A percentile compares a stretch with the other conserved stretches of the same genome.
These are phyloP conservation scores for Phyllostachys edulis DNA, from an alignment of 176 grass and related monocot genomes.

Conservation along the genomic window DNA sequence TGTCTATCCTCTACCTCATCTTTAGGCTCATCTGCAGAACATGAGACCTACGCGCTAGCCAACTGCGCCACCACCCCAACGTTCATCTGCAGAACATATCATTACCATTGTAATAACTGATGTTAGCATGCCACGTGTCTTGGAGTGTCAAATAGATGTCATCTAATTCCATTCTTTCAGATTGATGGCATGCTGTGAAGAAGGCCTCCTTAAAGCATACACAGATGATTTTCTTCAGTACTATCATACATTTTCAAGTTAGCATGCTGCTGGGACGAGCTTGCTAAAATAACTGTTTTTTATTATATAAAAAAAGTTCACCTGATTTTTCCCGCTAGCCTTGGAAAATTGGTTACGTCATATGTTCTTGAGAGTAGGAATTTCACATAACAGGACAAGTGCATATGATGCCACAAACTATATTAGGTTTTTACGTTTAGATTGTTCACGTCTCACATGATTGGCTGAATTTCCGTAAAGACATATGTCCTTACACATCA, in stretches of 20 bases:
- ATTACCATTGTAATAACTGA: neutral
- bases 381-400: neutral
- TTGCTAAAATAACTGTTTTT: neutral
- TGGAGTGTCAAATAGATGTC: neutral
- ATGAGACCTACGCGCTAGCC: constrained; percentile 79
- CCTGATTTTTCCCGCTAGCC: neutral
- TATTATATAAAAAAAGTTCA: neutral
- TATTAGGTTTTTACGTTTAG: constrained; percentile 18
- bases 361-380: neutral
- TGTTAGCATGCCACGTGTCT: neutral
- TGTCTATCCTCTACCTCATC: neutral
- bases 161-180: neutral
- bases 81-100: no score
- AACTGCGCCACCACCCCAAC: constrained; percentile 77
- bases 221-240: neutral
- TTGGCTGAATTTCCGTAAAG: constrained; percentile 10
- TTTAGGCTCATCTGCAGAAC: neutral
- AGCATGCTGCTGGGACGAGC: neutral
- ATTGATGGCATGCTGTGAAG: neutral
- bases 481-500: neutral
- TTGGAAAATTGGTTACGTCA: neutral
- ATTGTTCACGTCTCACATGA: constrained; percentile 29
- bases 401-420: neutral
- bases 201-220: neutral
- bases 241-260: neutral